phyloP scores from a whole-genome alignment of 352 stramenopile species.

The Globisporangium mamillatum region DNA sequence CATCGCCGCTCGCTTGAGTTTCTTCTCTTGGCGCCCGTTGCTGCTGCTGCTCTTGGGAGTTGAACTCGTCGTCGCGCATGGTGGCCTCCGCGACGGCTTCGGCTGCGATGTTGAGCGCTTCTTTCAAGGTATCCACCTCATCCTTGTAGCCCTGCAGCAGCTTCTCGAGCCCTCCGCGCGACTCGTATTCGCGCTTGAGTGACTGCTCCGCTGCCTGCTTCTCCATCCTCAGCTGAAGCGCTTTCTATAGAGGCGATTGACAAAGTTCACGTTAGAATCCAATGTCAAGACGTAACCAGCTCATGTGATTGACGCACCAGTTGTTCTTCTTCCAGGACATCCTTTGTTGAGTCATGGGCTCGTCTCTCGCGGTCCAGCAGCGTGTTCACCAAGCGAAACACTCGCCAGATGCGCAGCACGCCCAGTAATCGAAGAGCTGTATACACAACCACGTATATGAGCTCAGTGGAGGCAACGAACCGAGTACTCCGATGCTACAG shows the following conservation, averaged over 20 bases:
- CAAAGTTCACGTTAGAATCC: background rate
- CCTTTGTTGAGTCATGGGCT: constrained; percentile 33
- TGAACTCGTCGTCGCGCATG: background rate
- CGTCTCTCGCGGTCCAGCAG: constrained; percentile 48
- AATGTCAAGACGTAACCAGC: background rate
- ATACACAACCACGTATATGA: constrained; percentile 5
- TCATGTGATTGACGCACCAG: constrained; percentile 20
- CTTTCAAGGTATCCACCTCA: constrained; percentile 68
- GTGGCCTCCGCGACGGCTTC: constrained; percentile 44
- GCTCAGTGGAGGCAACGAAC: background rate
- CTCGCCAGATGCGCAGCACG: constrained; percentile 54
- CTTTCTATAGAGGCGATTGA: constrained; percentile 25
- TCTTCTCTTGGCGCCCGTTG: background rate
- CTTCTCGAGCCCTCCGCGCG: constrained; percentile 40
- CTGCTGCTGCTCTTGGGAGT: background rate
- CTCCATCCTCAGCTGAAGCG: constrained; percentile 39
- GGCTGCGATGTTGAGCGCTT: constrained; percentile 69
- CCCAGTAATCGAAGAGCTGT: constrained; percentile 47
- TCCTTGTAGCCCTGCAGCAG: constrained; percentile 71
- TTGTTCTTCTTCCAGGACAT: constrained; percentile 47
- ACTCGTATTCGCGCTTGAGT: constrained; percentile 58
- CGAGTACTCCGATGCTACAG: background rate
- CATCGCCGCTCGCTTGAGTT: background rate
- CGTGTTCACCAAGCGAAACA: constrained; percentile 50
- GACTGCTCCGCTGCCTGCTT: constrained; percentile 50